These are phyloP conservation scores for Limnanthes douglasii DNA, from an alignment of 345 rosid species.

Conservation along the genomic window DNA sequence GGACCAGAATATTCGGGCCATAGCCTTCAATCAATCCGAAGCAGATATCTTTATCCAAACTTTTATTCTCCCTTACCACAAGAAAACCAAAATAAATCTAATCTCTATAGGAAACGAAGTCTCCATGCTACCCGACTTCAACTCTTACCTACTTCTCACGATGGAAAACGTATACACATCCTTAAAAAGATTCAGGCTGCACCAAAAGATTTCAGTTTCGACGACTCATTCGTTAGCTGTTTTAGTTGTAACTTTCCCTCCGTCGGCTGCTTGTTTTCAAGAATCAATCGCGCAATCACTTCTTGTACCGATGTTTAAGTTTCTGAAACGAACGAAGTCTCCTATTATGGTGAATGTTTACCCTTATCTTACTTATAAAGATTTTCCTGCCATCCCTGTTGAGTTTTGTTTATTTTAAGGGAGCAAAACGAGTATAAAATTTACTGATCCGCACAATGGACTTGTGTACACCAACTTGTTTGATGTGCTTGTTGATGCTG, in stretches of 20 bases:
- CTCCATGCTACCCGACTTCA: constrained; percentile 11
- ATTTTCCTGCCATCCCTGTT: constrained; percentile 11
- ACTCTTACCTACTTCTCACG: constrained; percentile 6
- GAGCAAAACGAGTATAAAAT: constrained; percentile 4
- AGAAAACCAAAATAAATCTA: constrained; percentile 6
- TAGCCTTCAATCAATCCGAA: constrained; percentile 10
- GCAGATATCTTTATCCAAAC: constrained; percentile 11
- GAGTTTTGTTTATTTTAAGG: constrained; percentile 10
- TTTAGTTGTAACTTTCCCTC: constrained; percentile 10
- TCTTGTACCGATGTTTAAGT: constrained; percentile 7
- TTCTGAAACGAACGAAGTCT: constrained; percentile 9
- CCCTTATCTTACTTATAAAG: constrained; percentile 13
- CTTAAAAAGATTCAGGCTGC: constrained; percentile 9
- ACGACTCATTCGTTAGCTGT: constrained; percentile 14
- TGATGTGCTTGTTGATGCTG: constrained; percentile 15
- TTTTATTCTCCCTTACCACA: constrained; percentile 14
- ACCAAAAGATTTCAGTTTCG: constrained; percentile 10
- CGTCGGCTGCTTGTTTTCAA: constrained; percentile 10
- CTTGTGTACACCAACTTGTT: constrained; percentile 12
- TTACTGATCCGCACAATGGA: constrained; percentile 15
- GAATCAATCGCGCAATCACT: constrained; percentile 9
- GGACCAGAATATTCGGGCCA: constrained; percentile 12
- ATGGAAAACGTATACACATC: constrained; percentile 9
- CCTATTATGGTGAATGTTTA: constrained; percentile 16
- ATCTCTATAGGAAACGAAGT: constrained; percentile 19